phyloP scores from a whole-genome alignment of 306 rosid species.

The Dryas drummondii region DNA sequence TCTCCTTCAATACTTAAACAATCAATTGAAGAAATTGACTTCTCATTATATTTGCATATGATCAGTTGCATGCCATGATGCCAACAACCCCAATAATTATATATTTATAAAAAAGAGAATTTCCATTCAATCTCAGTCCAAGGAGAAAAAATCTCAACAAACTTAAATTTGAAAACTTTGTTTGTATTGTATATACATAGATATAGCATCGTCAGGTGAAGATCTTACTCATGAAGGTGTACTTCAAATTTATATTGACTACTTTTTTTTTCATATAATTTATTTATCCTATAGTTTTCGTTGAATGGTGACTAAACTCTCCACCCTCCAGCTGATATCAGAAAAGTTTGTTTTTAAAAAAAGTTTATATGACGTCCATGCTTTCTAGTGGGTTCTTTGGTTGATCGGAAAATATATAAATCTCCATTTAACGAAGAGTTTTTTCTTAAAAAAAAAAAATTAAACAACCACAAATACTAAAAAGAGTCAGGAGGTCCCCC shows the following conservation, averaged over 20 bases:
- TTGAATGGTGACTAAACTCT: conserved; percentile 7
- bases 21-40: neutral
- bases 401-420: too few relatives aligned
- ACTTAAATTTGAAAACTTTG: neutral
- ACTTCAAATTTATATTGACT: neutral
- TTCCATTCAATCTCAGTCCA: neutral
- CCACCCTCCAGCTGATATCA: neutral
- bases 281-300: neutral
- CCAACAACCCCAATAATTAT: neutral
- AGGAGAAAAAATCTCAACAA: neutral
- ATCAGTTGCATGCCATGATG: neutral
- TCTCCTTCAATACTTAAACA: too few relatives aligned
- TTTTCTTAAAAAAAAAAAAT: too few relatives aligned
- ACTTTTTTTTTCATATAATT: neutral
- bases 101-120: neutral
- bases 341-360: neutral
- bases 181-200: neutral
- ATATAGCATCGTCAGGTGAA: neutral
- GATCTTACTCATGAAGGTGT: neutral
- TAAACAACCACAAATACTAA: too few relatives aligned
- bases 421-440: too few relatives aligned
- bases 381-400: too few relatives aligned
- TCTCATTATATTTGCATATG: neutral
- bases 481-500: too few relatives aligned
- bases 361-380: too few relatives aligned